A percentile compares a stretch with the other conserved stretches of the same genome.
These are phyloP conservation scores for Ajuga chamaepitys DNA, from an alignment of 257 asterid genomes.

Conservation along the genomic window DNA sequence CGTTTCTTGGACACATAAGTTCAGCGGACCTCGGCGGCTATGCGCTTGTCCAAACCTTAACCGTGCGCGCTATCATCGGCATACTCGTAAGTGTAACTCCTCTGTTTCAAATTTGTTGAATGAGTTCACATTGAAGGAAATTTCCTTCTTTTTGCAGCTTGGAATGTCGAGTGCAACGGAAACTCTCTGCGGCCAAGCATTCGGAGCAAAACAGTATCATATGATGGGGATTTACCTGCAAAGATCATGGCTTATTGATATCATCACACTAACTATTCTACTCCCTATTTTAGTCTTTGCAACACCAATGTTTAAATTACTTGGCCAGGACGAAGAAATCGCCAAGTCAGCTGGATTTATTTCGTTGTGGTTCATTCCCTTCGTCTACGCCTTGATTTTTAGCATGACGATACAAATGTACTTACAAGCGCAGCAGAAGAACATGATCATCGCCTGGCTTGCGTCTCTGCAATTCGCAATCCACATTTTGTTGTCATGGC, in stretches of 20 bases:
- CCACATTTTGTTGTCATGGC: constrained; percentile 19
- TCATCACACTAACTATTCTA: constrained; percentile 20
- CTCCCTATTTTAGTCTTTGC: constrained; percentile 40
- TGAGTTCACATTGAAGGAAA: too few relatives aligned
- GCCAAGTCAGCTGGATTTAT: constrained; percentile 15
- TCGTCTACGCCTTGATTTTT: not conserved
- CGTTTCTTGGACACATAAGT: constrained; percentile 9
- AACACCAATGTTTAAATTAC: constrained; percentile 23
- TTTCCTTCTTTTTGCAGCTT: constrained; percentile 31
- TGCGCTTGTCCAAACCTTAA: constrained; percentile 15
- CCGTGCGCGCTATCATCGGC: constrained; percentile 5
- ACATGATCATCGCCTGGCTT: constrained; percentile 21
- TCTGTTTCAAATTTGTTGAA: not conserved
- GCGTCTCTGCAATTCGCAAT: constrained; percentile 9
- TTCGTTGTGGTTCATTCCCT: constrained; percentile 23
- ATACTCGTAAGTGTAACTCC: not conserved
- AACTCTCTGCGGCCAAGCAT: constrained; percentile 63
- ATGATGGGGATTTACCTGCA: constrained; percentile 52
- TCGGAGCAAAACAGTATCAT: constrained; percentile 34
- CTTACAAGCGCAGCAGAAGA: constrained; percentile 24
- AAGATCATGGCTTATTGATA: constrained; percentile 38
- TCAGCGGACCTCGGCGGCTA: constrained; percentile 1
- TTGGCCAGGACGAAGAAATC: constrained; percentile 14
- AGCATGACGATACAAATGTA: constrained; percentile 24
- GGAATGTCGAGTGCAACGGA: constrained; percentile 69